Base-by-base conservation (phyloP, 2,329 filamentous ascomycete species). In the Clonostachys sp. region DNA sequence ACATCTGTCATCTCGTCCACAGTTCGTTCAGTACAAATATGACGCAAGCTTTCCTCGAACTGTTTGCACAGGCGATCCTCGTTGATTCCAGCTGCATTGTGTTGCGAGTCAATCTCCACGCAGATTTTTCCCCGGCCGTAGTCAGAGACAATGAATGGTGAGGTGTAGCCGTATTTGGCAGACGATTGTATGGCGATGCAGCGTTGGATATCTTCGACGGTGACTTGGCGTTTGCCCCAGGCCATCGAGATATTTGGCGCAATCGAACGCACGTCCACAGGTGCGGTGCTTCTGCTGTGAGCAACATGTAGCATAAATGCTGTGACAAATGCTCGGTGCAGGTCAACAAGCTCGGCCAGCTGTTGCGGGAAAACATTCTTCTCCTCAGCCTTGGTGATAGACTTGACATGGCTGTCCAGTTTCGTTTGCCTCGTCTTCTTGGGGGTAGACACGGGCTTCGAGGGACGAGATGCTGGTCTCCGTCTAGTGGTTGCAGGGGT, bases 201-300 rank as follows among this genome's bases (percentile, higher is more conserved):
- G 51, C 80, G 74, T 51, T 81, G 81, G 43, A 91, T 70, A 56
- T 91, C 87, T 39, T 82, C 78, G 1, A 78, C 66, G 1, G 74
- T 78, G 14, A 90, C 84, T 48, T 75, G 74, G 34, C 86, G 77
- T 67, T 87, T 89, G 50, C 86, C 84, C 87, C 87, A 91, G 36
- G 84, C 71, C 53, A 81, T 77, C 12, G 85, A 80, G 39, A 89
- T 72, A 48, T 82, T 75, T 10, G 81, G 81, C 34, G 78, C 74
- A 35, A 91, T 72, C 33, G 74, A 68, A 35, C 75, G 71, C 41
- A 90, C 63, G 56, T 89, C 84, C 20, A 83, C 78, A 0, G 87
- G 83, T 0, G 79, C 73, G 42, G 74, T 70, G 33, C 71, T 68
- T 50, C 84, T 83, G 61, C 86, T 81, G 64, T 91, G 86, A 2